These are phyloP conservation scores for Cichorium intybus DNA, from an alignment of 140 eudicot species.

Conservation along the genomic window DNA sequence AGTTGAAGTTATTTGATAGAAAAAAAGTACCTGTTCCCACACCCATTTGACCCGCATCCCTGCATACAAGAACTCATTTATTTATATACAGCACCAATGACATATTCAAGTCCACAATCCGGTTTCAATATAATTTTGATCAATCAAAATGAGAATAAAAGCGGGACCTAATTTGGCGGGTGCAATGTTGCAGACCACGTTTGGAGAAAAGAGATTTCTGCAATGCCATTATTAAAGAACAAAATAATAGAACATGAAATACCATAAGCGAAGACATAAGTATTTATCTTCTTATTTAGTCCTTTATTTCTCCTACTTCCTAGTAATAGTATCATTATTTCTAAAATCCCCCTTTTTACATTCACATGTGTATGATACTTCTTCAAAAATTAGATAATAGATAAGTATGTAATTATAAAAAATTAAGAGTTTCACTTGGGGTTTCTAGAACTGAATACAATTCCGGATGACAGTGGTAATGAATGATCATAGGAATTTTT, in stretches of 20 bases:
- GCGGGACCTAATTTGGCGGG: conserved; percentile 23
- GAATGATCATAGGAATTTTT: too few relatives aligned
- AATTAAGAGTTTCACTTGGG: too few relatives aligned
- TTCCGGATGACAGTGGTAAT: too few relatives aligned
- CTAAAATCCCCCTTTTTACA: too few relatives aligned
- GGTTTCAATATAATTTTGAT: not conserved
- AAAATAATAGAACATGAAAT: not conserved
- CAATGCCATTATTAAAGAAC: conserved; percentile 22
- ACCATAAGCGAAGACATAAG: not conserved
- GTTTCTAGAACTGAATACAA: too few relatives aligned
- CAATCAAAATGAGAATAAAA: not conserved
- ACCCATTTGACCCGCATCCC: conserved; percentile 39
- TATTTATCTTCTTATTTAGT: too few relatives aligned
- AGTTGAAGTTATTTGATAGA: not conserved
- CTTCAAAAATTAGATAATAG: too few relatives aligned
- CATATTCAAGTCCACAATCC: not conserved
- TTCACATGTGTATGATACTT: too few relatives aligned
- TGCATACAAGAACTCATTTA: conserved; percentile 2
- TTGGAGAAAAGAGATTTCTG: conserved; percentile 42
- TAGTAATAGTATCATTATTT: too few relatives aligned
- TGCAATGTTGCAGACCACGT: conserved; percentile 33
- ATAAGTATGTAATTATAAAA: too few relatives aligned
- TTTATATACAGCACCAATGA: not conserved
- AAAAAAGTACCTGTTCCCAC: conserved; percentile 36
- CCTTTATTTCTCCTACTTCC: too few relatives aligned